These are phyloP conservation scores for Acacia pycnantha DNA, from an alignment of 331 rosid genomes.

Conservation along the genomic window DNA sequence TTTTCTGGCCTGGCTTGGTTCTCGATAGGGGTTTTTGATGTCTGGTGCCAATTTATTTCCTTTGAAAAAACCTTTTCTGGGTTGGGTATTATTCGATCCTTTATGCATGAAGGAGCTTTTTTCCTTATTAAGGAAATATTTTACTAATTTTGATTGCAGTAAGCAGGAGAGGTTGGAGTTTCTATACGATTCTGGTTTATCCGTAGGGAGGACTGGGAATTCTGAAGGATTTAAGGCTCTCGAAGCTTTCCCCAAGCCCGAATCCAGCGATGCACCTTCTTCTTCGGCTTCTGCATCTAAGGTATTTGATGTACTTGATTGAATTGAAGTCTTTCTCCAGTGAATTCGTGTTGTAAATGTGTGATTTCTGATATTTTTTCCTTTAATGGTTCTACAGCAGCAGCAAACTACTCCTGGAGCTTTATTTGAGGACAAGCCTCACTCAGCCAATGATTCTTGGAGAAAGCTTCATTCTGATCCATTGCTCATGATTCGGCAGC, in stretches of 20 bases:
- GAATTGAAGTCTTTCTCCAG: neutral
- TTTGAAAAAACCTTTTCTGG: neutral
- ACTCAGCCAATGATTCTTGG: conserved; percentile 91
- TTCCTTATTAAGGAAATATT: neutral
- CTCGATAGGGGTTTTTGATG: neutral
- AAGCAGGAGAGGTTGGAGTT: conserved; percentile 92
- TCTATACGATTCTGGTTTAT: conserved; percentile 82
- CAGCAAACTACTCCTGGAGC: conserved; percentile 69
- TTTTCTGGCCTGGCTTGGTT: neutral
- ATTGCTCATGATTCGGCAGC: conserved; percentile 89
- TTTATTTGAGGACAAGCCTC: conserved; percentile 85
- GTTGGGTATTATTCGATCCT: neutral
- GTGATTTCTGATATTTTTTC: neutral
- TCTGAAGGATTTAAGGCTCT: conserved; percentile 78
- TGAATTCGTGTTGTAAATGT: neutral
- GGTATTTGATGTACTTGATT: neutral
- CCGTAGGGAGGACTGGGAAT: conserved; percentile 62
- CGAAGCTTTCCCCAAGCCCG: conserved; percentile 62
- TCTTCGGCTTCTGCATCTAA: conserved; percentile 38
- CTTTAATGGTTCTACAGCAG: conserved; percentile 28
- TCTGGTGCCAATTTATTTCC: neutral
- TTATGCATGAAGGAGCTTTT: neutral
- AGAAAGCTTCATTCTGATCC: conserved; percentile 94
- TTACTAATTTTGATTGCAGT: conserved; percentile 39
- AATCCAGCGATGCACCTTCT: conserved; percentile 38